phyloP scores from a whole-genome alignment of 441 rosid genomes.

The Hura crepitans region DNA sequence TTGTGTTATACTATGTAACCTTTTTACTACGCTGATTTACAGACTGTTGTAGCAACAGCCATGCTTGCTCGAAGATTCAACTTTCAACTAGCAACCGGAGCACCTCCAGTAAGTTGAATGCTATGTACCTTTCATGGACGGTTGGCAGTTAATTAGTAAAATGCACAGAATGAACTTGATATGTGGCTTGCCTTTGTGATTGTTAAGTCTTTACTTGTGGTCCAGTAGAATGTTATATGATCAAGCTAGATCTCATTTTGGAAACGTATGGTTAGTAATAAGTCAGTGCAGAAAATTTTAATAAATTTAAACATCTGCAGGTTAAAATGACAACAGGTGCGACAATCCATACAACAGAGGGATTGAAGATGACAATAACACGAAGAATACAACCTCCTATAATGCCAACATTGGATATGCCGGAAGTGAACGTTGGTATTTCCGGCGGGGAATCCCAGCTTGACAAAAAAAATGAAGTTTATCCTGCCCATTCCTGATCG shows the following conservation, averaged over 20 bases:
- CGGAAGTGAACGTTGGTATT: conserved; percentile 26
- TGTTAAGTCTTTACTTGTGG: neutral
- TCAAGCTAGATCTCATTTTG: too few relatives aligned
- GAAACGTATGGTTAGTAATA: neutral
- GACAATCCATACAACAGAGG: conserved; percentile 93
- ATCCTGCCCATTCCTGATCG: conserved; percentile 45
- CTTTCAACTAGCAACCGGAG: conserved; percentile 77
- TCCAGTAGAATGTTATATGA: neutral
- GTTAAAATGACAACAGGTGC: conserved; percentile 98
- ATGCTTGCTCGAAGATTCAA: conserved; percentile 80
- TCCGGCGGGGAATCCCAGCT: conserved; percentile 31
- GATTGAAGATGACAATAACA: conserved; percentile 67
- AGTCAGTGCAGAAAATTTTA: too few relatives aligned
- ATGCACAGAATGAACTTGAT: neutral
- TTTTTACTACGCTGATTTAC: conserved; percentile 20
- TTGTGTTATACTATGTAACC: neutral
- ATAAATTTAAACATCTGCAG: conserved; percentile 36
- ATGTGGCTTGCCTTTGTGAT: too few relatives aligned
- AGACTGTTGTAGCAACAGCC: conserved; percentile 84
- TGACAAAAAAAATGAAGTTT: conserved; percentile 50
- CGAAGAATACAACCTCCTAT: conserved; percentile 52
- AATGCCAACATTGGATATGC: conserved; percentile 41
- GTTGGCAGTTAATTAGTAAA: neutral
- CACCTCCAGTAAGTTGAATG: conserved; percentile 67
- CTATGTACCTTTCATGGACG: neutral